Evolutionary conservation across 73 alveolate species (phyloP).

Genomic region (Paramecium biaurelia): DNA sequence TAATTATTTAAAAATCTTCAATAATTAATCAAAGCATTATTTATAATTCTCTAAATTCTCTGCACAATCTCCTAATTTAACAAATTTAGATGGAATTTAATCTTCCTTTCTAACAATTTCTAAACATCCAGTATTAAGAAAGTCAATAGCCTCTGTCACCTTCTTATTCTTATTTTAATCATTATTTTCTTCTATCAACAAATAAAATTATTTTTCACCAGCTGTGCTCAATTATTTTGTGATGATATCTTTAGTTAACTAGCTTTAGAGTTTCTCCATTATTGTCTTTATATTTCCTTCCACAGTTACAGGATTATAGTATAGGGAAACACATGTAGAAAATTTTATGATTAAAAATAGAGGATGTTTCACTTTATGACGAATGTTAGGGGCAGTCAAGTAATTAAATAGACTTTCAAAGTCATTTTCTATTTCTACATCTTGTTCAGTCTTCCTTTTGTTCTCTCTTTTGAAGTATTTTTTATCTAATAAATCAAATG

Average conservation of each 20-base stretch:
- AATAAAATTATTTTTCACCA: not conserved
- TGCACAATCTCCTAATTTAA: not conserved
- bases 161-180: constrained; percentile 32
- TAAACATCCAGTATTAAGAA: not conserved
- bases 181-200: not conserved
- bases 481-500: constrained; percentile 53
- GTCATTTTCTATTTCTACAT: constrained; percentile 52
- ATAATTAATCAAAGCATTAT: constrained; percentile 3
- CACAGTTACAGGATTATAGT: constrained; percentile 10
- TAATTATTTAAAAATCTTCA: not conserved
- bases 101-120: constrained; percentile 9
- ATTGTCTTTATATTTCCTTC: not conserved
- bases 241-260: not conserved
- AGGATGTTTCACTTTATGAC: constrained; percentile 65
- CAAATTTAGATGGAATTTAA: not conserved
- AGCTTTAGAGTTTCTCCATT: not conserved
- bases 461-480: constrained; percentile 60
- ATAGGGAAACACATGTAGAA: constrained; percentile 51
- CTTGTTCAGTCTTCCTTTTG: constrained; percentile 57
- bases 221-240: not conserved
- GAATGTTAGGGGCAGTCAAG: constrained; percentile 62
- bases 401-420: constrained; percentile 57
- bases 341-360: constrained; percentile 52
- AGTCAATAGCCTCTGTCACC: constrained; percentile 27
- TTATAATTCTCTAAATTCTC: not conserved